phyloP scores from a whole-genome alignment of 805 yeast species.

The Tetrapisispora phaffii region DNA sequence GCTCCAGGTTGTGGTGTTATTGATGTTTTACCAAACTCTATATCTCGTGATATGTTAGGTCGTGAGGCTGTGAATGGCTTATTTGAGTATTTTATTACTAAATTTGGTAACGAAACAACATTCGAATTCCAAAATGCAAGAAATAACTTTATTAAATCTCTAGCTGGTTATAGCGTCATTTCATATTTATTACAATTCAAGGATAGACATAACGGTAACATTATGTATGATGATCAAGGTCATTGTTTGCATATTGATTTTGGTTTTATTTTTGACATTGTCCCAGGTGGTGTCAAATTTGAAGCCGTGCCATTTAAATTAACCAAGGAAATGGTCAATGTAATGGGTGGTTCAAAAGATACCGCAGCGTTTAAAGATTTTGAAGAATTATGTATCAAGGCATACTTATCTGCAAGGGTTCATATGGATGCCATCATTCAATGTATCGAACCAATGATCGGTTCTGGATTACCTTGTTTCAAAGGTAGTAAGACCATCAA shows the following conservation, averaged over 20 bases:
- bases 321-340: conserved; percentile 91
- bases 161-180: conserved; percentile 90
- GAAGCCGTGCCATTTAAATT: conserved; percentile 97
- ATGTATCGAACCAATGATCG: conserved; percentile 86
- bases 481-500: conserved; percentile 72
- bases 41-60: conserved; percentile 96
- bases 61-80: conserved; percentile 97
- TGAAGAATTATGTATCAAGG: conserved; percentile 90
- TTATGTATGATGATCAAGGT: conserved; percentile 91
- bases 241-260: conserved; percentile 93
- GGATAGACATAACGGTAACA: conserved; percentile 97
- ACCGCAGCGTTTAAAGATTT: conserved; percentile 90
- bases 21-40: conserved; percentile 91
- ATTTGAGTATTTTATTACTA: conserved; percentile 82
- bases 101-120: conserved; percentile 90
- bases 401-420: conserved; percentile 80
- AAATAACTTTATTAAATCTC: conserved; percentile 82
- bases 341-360: conserved; percentile 80
- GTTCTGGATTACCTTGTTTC: conserved; percentile 92
- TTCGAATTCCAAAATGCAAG: conserved; percentile 86
- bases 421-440: conserved; percentile 77
- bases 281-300: conserved; percentile 96
- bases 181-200: conserved; percentile 87
- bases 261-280: conserved; percentile 97
- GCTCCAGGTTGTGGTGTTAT: conserved; percentile 99